These are phyloP conservation scores for Aaosphaeria arxii DNA, from an alignment of 2,329 filamentous ascomycete species.

Conservation along the genomic window DNA sequence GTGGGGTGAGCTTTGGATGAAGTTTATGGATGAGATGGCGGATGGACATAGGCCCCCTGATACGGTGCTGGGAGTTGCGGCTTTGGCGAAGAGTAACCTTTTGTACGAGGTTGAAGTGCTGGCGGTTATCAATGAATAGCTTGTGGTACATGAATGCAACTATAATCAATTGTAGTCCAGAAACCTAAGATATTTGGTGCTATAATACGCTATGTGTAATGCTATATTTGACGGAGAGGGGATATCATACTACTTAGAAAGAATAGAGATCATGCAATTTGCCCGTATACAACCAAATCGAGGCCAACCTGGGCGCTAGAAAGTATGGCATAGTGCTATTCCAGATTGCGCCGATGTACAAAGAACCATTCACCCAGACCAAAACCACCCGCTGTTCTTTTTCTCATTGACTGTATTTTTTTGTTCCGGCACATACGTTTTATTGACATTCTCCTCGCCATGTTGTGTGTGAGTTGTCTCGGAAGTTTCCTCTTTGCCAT, in stretches of 20 bases:
- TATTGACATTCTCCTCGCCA: conserved; percentile 12
- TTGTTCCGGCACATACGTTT: conserved; percentile 5
- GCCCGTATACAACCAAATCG: too few relatives aligned
- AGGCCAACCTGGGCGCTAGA: too few relatives aligned
- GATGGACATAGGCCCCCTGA: conserved; percentile 35
- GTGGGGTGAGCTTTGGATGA: conserved; percentile 32
- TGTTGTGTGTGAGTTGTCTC: conserved; percentile 51
- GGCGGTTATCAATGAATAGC: conserved; percentile 21
- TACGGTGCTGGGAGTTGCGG: conserved; percentile 34
- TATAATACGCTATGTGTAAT: too few relatives aligned
- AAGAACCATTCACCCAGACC: conserved; percentile 12
- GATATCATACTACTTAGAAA: too few relatives aligned
- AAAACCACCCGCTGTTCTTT: conserved; percentile 30
- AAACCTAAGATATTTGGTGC: too few relatives aligned
- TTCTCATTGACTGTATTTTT: conserved; percentile 1
- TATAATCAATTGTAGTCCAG: too few relatives aligned
- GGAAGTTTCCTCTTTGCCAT: conserved; percentile 58
- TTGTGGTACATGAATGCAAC: too few relatives aligned
- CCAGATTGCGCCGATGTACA: too few relatives aligned
- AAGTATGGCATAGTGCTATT: too few relatives aligned
- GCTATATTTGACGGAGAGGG: too few relatives aligned
- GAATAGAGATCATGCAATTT: too few relatives aligned
- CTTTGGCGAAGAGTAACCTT: conserved; percentile 25
- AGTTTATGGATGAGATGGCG: conserved; percentile 32
- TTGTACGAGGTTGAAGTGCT: conserved; percentile 34